Evolutionary conservation across 2,329 filamentous ascomycete genomes (phyloP), one percentile per base, ranked within the genome.

Genomic region (Macroventuria anomochaeta): DNA sequence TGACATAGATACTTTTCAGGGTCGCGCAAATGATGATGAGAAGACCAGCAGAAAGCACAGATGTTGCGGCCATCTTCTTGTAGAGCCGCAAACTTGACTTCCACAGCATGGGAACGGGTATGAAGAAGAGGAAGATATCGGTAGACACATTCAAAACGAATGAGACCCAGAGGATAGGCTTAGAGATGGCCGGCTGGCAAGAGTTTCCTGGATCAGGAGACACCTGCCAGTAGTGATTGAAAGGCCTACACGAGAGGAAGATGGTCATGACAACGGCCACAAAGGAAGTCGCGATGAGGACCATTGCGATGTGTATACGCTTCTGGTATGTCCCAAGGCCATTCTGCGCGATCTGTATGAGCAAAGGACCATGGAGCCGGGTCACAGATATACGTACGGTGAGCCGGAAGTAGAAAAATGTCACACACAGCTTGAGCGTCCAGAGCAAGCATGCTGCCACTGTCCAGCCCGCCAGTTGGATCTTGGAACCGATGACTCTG

Each of bases 191-290:
- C 15, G 54, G 39, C 12, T 51, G 46, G 34, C 63, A 65, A 8
- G 21, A 2, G 13, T 65, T 62, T 18, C 84, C 83, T 0, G 84
- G 84, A 20, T 86, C 69, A 0, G 84, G 84, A 40, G 79, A 73
- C 44, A 86, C 84, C 64, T 86, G 83, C 83, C 84, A 87, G 63
- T 83, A 82, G 31, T 77, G 78, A 18, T 73, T 58, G 46, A 86
- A 79, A 0, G 83, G 83, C 12, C 76, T 75, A 56, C 84, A 87
- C 5, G 78, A 77, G 1, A 81, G 70, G 17, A 83, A 77, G 28
- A 85, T 78, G 2, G 80, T 79, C 34, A 81, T 70, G 21, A 84
- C 71, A 3, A 79, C 78, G 0, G 75, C 74, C 18, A 85, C 46
- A 55, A 80, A 86, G 2, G 81, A 83, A 1, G 58, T 59, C 0